A percentile compares a stretch with the other conserved stretches of the same genome.
phyloP scores from a whole-genome alignment of 2,329 filamentous ascomycete genomes.

The Xylariaceae sp. region DNA sequence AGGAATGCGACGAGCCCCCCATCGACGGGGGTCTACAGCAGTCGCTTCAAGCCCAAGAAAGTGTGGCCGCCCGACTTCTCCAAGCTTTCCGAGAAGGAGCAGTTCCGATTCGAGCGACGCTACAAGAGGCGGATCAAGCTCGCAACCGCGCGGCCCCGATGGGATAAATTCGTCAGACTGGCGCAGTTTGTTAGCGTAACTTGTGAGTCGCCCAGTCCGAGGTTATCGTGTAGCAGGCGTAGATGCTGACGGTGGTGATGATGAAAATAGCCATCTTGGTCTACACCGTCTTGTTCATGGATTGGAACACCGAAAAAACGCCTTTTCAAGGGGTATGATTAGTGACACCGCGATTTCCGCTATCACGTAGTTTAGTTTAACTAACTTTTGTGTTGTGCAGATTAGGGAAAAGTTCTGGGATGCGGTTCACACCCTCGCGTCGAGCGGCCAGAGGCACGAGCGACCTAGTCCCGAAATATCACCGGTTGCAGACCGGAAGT shows the following conservation, averaged over 20 bases:
- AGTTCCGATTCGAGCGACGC: conserved; percentile 77
- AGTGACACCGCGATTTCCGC: not conserved
- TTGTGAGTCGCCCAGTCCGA: conserved; percentile 45
- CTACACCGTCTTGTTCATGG: conserved; percentile 65
- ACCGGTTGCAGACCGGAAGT: conserved; percentile 16
- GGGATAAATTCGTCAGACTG: conserved; percentile 54
- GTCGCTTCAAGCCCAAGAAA: conserved; percentile 68
- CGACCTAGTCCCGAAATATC: conserved; percentile 24
- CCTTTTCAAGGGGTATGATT: conserved; percentile 55
- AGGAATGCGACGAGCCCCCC: conserved; percentile 23
- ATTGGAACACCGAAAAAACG: conserved; percentile 51
- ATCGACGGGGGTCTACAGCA: conserved; percentile 47
- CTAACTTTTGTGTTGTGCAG: conserved; percentile 30
- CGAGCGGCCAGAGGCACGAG: conserved; percentile 31
- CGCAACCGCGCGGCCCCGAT: conserved; percentile 36
- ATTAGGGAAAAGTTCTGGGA: conserved; percentile 45
- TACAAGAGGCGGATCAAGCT: conserved; percentile 68
- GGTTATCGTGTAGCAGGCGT: not conserved
- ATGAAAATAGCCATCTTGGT: conserved; percentile 49
- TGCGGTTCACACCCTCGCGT: conserved; percentile 35
- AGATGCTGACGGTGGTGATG: not conserved
- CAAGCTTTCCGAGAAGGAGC: conserved; percentile 69
- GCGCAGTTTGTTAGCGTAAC: conserved; percentile 63
- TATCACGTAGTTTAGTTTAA: not conserved
- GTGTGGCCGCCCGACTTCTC: conserved; percentile 79